Percentiles rank a stretch among this genome's conserved stretches.
These are phyloP conservation scores for Salvia miltiorrhiza DNA, from an alignment of 257 asterid species.

Conservation along the genomic window DNA sequence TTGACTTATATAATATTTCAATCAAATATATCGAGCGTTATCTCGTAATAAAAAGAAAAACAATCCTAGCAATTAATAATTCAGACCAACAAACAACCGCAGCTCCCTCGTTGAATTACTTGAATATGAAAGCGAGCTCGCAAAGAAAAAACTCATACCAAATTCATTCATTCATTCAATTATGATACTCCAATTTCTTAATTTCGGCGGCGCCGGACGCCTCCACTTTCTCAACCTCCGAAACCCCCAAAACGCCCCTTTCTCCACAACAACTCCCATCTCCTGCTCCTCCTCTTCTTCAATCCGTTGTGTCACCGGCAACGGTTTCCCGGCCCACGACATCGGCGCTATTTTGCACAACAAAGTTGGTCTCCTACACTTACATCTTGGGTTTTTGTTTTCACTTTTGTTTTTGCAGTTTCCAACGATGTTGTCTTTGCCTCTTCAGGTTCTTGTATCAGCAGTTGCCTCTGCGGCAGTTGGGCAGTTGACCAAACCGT, in stretches of 20 bases:
- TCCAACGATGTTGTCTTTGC: not conserved
- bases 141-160: not conserved
- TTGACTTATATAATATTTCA: too few relatives aligned
- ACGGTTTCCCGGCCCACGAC: slow-evolving; percentile 20
- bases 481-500: slow-evolving; percentile 80
- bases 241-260: not conserved
- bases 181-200: slow-evolving; percentile 37
- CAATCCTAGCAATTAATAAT: too few relatives aligned
- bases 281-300: slow-evolving; percentile 5
- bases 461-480: slow-evolving; percentile 71
- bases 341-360: slow-evolving; percentile 45
- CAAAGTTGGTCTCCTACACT: slow-evolving; percentile 30
- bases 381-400: not conserved
- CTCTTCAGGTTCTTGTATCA: slow-evolving; percentile 64
- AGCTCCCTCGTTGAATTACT: not conserved
- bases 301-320: slow-evolving; percentile 33
- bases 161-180: slow-evolving; percentile 19
- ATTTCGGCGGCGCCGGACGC: slow-evolving; percentile 15
- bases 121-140: not conserved
- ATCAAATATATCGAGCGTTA: too few relatives aligned
- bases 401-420: not conserved
- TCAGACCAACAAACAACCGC: not conserved
- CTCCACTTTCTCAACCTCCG: slow-evolving; percentile 11
- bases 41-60: too few relatives aligned
- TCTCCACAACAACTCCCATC: not conserved